Conservation (phyloP, 2,329 filamentous ascomycete genomes). For the Colletotrichum trifolii region DNA sequence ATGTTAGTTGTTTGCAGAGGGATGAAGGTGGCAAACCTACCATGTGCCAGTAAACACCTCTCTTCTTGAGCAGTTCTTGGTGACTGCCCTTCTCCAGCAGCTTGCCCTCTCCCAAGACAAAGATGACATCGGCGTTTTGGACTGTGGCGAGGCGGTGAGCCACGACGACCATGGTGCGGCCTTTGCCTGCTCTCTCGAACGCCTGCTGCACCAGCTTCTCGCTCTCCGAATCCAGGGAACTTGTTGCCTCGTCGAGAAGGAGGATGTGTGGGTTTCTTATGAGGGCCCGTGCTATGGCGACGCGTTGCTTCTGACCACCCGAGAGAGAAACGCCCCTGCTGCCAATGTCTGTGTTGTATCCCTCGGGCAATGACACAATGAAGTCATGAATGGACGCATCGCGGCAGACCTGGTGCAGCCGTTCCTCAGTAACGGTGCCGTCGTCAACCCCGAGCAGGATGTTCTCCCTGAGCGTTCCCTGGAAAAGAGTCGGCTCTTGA, state of each 20-base stretch:
- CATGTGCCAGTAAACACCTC: slow-evolving; percentile 69
- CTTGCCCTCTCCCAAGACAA: slow-evolving; percentile 76
- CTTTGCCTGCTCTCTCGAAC: slow-evolving; percentile 71
- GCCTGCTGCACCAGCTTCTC: slow-evolving; percentile 73
- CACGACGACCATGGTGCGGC: slow-evolving; percentile 77
- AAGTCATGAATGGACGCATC: slow-evolving; percentile 79
- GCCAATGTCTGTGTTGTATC: slow-evolving; percentile 75
- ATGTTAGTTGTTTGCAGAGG: slow-evolving; percentile 39
- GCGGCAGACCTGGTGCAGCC: slow-evolving; percentile 63
- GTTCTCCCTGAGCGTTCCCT: slow-evolving; percentile 74
- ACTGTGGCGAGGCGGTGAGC: slow-evolving; percentile 82
- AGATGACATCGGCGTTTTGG: slow-evolving; percentile 83
- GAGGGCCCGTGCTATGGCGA: slow-evolving; percentile 76
- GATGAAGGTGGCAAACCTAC: slow-evolving; percentile 49
- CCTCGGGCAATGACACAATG: slow-evolving; percentile 73
- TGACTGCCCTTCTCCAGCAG: slow-evolving; percentile 67
- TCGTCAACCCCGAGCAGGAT: slow-evolving; percentile 73
- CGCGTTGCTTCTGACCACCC: slow-evolving; percentile 78
- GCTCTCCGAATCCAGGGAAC: slow-evolving; percentile 72
- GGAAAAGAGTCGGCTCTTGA: slow-evolving; percentile 80
- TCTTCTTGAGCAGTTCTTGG: slow-evolving; percentile 60
- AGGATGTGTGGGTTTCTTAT: slow-evolving; percentile 73
- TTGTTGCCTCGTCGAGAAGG: slow-evolving; percentile 79
- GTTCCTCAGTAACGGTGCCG: slow-evolving; percentile 60
- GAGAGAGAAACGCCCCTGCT: slow-evolving; percentile 74